phyloP scores from a whole-genome alignment of 129 eudicot genomes.

The Centrapalus pauciflorus region DNA sequence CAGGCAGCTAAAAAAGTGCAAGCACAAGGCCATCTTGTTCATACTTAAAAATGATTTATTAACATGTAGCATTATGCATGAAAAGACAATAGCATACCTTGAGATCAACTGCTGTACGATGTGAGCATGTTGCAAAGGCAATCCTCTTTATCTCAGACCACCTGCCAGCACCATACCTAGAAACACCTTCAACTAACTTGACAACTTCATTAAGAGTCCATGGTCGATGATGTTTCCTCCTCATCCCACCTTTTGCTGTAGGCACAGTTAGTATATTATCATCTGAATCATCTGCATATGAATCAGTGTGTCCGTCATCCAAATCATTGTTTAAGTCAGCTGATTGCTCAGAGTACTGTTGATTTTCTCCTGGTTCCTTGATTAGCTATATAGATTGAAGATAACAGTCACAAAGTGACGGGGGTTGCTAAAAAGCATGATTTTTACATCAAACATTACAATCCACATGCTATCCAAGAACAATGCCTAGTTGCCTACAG shows the following conservation, averaged over 20 bases:
- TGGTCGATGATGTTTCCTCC: slow-evolving; percentile 98
- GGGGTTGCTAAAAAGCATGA: not conserved
- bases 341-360: slow-evolving; percentile 28
- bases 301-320: slow-evolving; percentile 38
- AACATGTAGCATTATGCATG: not conserved
- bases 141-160: slow-evolving; percentile 97
- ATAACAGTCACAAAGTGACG: not conserved
- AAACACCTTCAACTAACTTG: slow-evolving; percentile 91
- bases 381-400: slow-evolving; percentile 30
- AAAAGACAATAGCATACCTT: slow-evolving; percentile 44
- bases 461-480: no score
- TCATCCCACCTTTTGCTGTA: slow-evolving; percentile 71
- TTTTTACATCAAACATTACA: not conserved
- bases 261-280: slow-evolving; percentile 50
- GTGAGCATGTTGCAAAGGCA: slow-evolving; percentile 75
- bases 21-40: not conserved
- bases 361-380: slow-evolving; percentile 37
- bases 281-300: slow-evolving; percentile 57
- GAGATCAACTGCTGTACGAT: slow-evolving; percentile 93
- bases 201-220: slow-evolving; percentile 92
- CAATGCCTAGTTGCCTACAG: no score
- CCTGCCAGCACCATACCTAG: slow-evolving; percentile 90
- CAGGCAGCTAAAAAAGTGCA: not conserved
- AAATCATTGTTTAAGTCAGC: slow-evolving; percentile 38
- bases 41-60: not conserved